phyloP scores from a whole-genome alignment of 768 basidiomycete species.

The Macrolepiota albuminosa region DNA sequence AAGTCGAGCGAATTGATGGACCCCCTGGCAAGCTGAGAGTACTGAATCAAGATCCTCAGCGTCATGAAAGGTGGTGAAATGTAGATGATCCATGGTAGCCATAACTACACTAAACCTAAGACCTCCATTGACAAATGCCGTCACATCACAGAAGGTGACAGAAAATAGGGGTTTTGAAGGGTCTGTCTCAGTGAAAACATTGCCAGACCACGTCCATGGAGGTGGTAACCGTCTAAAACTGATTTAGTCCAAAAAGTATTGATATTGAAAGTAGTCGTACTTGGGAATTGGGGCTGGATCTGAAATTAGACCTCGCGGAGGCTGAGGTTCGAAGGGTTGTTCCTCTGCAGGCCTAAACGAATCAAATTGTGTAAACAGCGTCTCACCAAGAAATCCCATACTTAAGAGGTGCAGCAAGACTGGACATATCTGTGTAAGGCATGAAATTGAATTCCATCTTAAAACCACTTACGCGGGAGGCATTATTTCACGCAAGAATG shows the following conservation, averaged over 20 bases:
- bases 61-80: slow-evolving; percentile 44
- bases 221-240: slow-evolving; percentile 42
- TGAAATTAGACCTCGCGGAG: slow-evolving; percentile 17
- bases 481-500: slow-evolving; percentile 16
- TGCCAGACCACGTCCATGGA: slow-evolving; percentile 64
- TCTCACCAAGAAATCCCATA: slow-evolving; percentile 11
- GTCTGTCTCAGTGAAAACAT: slow-evolving; percentile 38
- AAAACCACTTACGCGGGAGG: slow-evolving; percentile 12
- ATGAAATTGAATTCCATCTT: not conserved
- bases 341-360: slow-evolving; percentile 20
- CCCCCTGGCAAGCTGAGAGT: slow-evolving; percentile 42
- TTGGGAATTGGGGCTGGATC: slow-evolving; percentile 14
- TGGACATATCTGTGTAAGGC: slow-evolving; percentile 8
- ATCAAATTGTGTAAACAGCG: not conserved
- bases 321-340: slow-evolving; percentile 16
- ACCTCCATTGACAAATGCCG: slow-evolving; percentile 33
- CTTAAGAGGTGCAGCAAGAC: slow-evolving; percentile 31
- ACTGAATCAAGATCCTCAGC: slow-evolving; percentile 41
- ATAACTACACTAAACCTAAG: slow-evolving; percentile 48
- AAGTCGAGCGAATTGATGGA: slow-evolving; percentile 51
- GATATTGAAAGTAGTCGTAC: slow-evolving; percentile 12
- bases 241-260: slow-evolving; percentile 4
- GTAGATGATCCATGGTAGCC: slow-evolving; percentile 33
- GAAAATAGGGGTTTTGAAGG: slow-evolving; percentile 44
- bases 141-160: slow-evolving; percentile 41